Evolutionary conservation across 208 protist species (phyloP).

Genomic region (Entamoeba moshkovskii): DNA sequence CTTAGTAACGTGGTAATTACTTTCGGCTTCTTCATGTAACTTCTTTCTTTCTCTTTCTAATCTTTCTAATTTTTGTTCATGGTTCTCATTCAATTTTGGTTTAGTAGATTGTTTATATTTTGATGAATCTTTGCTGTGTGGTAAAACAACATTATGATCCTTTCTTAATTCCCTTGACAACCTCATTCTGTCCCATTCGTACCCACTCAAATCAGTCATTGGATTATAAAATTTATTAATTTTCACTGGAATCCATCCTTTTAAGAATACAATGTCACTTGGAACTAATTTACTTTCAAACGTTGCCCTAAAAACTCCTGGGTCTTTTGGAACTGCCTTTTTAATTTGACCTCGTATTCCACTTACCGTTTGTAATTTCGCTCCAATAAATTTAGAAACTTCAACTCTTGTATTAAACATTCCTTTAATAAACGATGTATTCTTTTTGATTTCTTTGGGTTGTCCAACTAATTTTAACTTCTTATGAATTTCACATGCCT

Average conservation of each 20-base stretch:
- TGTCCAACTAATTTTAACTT: conserved; percentile 94
- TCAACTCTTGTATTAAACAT: conserved; percentile 58
- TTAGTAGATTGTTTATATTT: background rate
- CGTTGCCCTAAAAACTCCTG: conserved; percentile 79
- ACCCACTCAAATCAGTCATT: background rate
- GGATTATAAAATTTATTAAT: conserved; percentile 83
- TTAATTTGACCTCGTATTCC: conserved; percentile 96
- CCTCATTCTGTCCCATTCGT: background rate
- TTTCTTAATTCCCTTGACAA: background rate
- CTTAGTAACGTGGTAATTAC: background rate
- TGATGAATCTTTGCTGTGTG: background rate
- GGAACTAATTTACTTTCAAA: conserved; percentile 97
- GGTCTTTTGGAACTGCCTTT: conserved; percentile 56
- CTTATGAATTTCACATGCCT: conserved; percentile 79
- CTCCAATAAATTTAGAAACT: conserved; percentile 88
- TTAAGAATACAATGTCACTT: conserved; percentile 91
- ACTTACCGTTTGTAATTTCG: conserved; percentile 82
- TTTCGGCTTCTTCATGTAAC: background rate
- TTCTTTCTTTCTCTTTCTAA: background rate
- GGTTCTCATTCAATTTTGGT: background rate
- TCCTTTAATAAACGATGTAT: conserved; percentile 85
- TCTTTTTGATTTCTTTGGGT: conserved; percentile 84
- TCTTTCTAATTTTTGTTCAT: background rate
- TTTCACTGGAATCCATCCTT: conserved; percentile 83
- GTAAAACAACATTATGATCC: background rate